Evolutionary conservation across 768 basidiomycete species (phyloP), one percentile per base, ranked within the genome.

Genomic region (Pisolithus microcarpus): DNA sequence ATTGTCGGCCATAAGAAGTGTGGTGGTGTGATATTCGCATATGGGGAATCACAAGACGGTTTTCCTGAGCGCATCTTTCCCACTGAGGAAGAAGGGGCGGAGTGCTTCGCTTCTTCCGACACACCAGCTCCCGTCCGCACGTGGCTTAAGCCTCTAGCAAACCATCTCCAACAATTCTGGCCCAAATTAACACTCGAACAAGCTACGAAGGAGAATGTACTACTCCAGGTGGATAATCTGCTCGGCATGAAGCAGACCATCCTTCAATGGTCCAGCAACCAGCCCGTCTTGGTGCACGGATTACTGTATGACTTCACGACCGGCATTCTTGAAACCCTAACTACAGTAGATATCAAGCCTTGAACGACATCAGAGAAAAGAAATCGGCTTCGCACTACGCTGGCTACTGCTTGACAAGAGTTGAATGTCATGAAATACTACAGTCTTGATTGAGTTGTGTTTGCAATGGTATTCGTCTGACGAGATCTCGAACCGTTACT

Each of bases 1-100:
- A 71, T 93, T 59, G 87, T 86, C 44, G 91, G 90, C 11, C 91
- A 94, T 67, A 81, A 82, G 19, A 74, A 81, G 52, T 94, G 91
- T 62, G 91, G 89, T 53, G 91, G 89, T 46, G 84, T 77, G 21
- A 64, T 72, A 4, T 78, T 82, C 3, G 63, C 63, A 16, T 21
- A 62, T 52, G 47, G 46, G 1, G 48, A 42, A 31, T 56, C 58
- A 31, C 59, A 9, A 39, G 21, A 23, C 21, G 21, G 21, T 23
- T 23, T 23, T 38, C 39, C 54, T 21, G 23, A 18, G 54, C 24
- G 13, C 44, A 10, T 23, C 21, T 23, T 23, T 46, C 49, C 11
- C 1, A 23, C 26, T 37, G 56, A 37, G 54, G 15, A 42, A n/a
- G 43, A 51, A 8, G 6, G 30, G 9, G 7, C 39, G 31, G 46